Conservation (phyloP, 208 protist species). For the Acanthamoeba culbertsoni region DNA sequence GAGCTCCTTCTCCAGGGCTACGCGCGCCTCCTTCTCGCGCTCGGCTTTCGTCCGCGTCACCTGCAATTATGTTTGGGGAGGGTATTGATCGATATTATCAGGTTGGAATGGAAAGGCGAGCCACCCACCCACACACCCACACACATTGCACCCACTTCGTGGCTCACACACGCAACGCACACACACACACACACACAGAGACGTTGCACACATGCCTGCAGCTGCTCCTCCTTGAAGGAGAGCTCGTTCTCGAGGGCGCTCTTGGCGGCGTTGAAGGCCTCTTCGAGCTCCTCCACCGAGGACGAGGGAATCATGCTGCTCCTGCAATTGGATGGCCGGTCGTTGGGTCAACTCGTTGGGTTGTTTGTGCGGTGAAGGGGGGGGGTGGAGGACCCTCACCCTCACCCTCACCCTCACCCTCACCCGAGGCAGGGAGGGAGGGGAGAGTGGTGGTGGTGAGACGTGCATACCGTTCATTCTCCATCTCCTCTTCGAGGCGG, state of each 20-base stretch:
- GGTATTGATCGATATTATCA: no score
- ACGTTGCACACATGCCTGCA: background rate
- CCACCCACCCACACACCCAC: no score
- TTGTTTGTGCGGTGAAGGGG: background rate
- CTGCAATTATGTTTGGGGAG: no score
- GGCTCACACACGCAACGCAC: background rate
- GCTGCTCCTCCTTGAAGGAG: background rate
- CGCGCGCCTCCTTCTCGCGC: background rate
- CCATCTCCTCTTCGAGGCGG: conserved; percentile 40
- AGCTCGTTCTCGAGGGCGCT: conserved; percentile 6
- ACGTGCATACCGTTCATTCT: background rate
- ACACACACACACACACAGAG: background rate
- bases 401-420: no score
- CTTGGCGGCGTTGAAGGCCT: conserved; percentile 1
- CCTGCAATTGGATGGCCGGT: background rate
- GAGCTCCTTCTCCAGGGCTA: background rate
- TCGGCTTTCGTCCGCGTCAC: background rate
- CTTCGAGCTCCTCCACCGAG: conserved; percentile 13
- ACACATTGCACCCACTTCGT: no score
- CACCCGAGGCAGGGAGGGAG: no score
- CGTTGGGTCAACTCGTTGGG: background rate
- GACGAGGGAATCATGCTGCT: conserved; percentile 26
- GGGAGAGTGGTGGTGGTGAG: background rate
- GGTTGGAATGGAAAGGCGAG: no score
- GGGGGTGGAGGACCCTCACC: no score